A percentile compares a stretch with the other conserved stretches of the same genome.
Conservation (phyloP, 108 stramenopile species). For the Fistulifera solaris region DNA sequence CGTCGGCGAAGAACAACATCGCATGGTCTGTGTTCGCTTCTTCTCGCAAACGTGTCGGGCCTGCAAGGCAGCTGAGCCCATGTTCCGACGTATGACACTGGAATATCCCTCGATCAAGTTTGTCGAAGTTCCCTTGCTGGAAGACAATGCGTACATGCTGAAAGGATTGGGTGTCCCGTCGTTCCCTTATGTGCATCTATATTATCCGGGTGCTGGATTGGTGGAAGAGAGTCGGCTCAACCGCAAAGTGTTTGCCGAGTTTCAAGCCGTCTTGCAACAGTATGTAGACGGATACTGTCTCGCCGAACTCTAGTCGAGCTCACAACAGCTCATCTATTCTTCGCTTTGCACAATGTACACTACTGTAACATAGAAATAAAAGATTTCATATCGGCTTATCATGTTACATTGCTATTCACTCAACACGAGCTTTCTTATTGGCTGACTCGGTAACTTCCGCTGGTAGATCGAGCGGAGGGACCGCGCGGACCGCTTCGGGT, state of each 20-base stretch:
- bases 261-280: conserved; percentile 25
- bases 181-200: conserved; percentile 68
- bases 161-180: conserved; percentile 52
- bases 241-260: conserved; percentile 41
- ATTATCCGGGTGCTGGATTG: conserved; percentile 52
- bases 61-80: conserved; percentile 48
- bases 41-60: conserved; percentile 61
- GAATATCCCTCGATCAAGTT: conserved; percentile 55
- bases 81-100: conserved; percentile 31
- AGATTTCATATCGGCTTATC: too few species aligned
- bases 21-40: conserved; percentile 50
- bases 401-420: too few species aligned
- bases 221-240: conserved; percentile 52
- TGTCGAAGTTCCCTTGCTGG: conserved; percentile 57
- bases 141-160: conserved; percentile 57
- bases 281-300: conserved; percentile 46
- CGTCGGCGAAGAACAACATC: conserved; percentile 17
- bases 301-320: too few species aligned
- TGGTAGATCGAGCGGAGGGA: too few species aligned
- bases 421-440: too few species aligned
- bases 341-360: too few species aligned
- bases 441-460: too few species aligned
- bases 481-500: conserved; percentile 30
- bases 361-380: too few species aligned
- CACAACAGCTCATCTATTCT: too few species aligned